Conservation (phyloP, 805 yeast genomes). For the Candida tibetensis region DNA sequence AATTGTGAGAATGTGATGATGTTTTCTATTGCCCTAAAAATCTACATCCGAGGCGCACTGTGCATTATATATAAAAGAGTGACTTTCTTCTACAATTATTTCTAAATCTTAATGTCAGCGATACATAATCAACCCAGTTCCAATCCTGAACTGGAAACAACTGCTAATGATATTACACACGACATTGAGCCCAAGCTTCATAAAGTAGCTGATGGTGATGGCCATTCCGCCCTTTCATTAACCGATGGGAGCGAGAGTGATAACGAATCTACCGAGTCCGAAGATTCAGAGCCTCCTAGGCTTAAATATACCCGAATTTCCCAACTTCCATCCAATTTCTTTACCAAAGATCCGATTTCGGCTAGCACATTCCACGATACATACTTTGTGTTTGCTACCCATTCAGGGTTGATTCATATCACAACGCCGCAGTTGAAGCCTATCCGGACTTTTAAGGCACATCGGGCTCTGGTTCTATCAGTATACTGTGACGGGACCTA, state of each 20-base stretch:
- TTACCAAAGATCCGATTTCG: constrained; percentile 75
- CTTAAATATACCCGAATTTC: constrained; percentile 69
- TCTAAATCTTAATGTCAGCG: too few species aligned
- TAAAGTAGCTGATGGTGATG: too few species aligned
- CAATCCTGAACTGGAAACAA: too few species aligned
- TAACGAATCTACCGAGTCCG: constrained; percentile 22
- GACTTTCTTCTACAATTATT: too few species aligned
- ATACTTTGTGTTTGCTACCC: constrained; percentile 80
- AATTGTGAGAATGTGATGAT: neutral
- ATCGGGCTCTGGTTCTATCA: constrained; percentile 77
- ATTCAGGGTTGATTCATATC: constrained; percentile 77
- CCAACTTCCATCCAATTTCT: constrained; percentile 67
- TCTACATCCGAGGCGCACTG: neutral
- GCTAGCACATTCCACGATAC: constrained; percentile 58
- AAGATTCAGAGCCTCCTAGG: constrained; percentile 59
- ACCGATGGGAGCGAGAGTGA: too few species aligned
- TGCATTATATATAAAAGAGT: neutral
- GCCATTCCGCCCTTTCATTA: too few species aligned
- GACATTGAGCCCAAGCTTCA: too few species aligned
- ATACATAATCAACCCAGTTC: too few species aligned
- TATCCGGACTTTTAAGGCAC: constrained; percentile 75
- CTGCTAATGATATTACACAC: too few species aligned
- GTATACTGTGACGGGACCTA: constrained; percentile 68
- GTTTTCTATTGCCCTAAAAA: neutral
- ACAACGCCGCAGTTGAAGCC: constrained; percentile 57